Base-by-base conservation (phyloP, 495 filamentous ascomycete species). In the Xylaria curta region DNA sequence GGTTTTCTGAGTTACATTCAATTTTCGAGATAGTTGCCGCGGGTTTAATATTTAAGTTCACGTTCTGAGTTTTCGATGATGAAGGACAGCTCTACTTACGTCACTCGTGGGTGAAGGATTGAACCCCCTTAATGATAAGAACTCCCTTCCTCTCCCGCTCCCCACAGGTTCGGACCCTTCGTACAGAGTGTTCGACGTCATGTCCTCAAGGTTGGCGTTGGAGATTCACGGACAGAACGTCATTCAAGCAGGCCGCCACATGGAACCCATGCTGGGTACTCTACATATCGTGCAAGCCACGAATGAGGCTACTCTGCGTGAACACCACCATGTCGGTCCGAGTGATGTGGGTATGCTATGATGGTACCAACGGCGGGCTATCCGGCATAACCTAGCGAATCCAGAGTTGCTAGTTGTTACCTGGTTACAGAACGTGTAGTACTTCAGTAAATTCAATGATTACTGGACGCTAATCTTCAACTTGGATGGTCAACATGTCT, bases 181-280 rank as follows among this genome's bases (percentile, higher is more conserved):
- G 47, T 64, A 69, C 62, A 71, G 73, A 31, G 0, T 42, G 46
- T 62, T 75, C 72, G 76, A 79, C 77, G 77, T 79, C 77, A 79
- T 78, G 74, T 72, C 44, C 61, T 8, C 28, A 40, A 28, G 28
- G 53, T 26, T 56, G 66, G 36, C 49, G 40, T 71, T 31, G 51
- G 19, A n/a, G 63, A 28, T 21, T 31, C 63, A 67, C 53, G 36
- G 21, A 51, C 26, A 36, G 70, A 66, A 78, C 77, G 77, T 79
- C 77, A 79, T 78, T 53, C 71, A 64, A 75, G 38, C 72, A 62
- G n/a, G 21, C 72, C 66, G 71, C 59, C 68, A 70, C 69, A 76
- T 56, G 42, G 53, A 51, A 65, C 46, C 60, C 60, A 46, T 73
- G 47, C 51, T 62, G 72, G 59, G 58, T 62, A 74, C 40, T 44